phyloP scores from a whole-genome alignment of 495 filamentous ascomycete species.

The Tuber melanosporum region DNA sequence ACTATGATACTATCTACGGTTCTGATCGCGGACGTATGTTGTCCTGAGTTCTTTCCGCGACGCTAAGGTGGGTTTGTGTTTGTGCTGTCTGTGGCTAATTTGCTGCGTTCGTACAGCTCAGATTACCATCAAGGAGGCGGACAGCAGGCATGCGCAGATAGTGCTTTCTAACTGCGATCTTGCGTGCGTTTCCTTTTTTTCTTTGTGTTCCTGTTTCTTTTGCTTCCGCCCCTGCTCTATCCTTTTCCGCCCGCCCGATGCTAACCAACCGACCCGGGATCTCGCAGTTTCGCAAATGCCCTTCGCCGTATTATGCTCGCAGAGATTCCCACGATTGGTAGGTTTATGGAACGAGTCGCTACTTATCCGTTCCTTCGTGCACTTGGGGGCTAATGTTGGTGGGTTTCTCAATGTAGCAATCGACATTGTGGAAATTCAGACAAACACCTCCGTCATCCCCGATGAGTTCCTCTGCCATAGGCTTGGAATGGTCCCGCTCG shows the following conservation, averaged over 20 bases:
- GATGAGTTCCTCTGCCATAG: constrained; percentile 95
- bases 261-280: constrained; percentile 1
- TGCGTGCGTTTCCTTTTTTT: constrained; percentile 23
- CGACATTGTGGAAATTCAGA: constrained; percentile 86
- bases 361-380: neutral
- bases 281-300: constrained; percentile 70
- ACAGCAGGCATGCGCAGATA: constrained; percentile 38
- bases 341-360: constrained; percentile 3
- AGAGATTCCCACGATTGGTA: constrained; percentile 78
- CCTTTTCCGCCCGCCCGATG: neutral
- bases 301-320: constrained; percentile 86
- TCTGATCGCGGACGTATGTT: constrained; percentile 40
- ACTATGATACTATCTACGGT: constrained; percentile 39
- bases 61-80: constrained; percentile 11
- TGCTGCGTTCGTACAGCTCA: constrained; percentile 21
- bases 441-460: constrained; percentile 86
- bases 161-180: constrained; percentile 43
- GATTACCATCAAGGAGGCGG: constrained; percentile 41
- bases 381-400: neutral
- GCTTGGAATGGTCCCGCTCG: constrained; percentile 82
- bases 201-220: neutral
- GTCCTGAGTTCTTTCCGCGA: constrained; percentile 1
- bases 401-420: constrained; percentile 51
- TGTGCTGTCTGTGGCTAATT: constrained; percentile 4
- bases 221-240: constrained; percentile 2